Conservation (phyloP, 2,329 filamentous ascomycete species). For the Ilyonectria robusta region DNA sequence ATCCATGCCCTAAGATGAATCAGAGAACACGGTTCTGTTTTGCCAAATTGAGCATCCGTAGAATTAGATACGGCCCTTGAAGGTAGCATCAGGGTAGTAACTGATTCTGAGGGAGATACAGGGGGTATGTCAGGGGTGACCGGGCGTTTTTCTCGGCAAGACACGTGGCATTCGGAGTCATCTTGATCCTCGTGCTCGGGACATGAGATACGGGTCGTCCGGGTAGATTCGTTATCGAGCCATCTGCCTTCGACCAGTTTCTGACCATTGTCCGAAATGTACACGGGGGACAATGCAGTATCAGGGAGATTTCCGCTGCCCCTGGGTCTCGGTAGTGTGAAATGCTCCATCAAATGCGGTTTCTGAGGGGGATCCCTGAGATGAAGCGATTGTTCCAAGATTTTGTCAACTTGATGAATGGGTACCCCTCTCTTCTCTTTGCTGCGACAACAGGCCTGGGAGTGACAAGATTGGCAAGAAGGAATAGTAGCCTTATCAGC, state of each 20-base stretch:
- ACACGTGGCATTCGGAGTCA: neutral
- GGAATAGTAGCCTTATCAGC: neutral
- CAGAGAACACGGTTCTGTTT: neutral
- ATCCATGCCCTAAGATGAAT: neutral
- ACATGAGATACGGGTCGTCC: neutral
- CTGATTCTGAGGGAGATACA: neutral
- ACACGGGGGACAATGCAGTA: neutral
- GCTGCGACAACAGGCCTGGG: neutral
- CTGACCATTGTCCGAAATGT: neutral
- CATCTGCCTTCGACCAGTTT: neutral
- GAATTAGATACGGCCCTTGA: neutral
- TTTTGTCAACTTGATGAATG: constrained; percentile 28
- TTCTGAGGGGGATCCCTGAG: neutral
- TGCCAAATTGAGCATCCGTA: no score
- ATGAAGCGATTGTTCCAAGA: constrained; percentile 25
- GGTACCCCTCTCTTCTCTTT: constrained; percentile 24
- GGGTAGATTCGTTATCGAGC: neutral
- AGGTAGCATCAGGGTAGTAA: neutral
- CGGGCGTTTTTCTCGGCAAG: neutral
- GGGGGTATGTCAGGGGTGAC: neutral
- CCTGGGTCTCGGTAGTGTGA: no score
- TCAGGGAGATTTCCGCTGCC: neutral
- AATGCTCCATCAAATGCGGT: neutral
- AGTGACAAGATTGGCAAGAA: neutral
- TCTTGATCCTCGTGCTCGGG: neutral